Evolutionary conservation across 2,329 filamentous ascomycete species (phyloP).

Genomic region (Penicillium sp.): DNA sequence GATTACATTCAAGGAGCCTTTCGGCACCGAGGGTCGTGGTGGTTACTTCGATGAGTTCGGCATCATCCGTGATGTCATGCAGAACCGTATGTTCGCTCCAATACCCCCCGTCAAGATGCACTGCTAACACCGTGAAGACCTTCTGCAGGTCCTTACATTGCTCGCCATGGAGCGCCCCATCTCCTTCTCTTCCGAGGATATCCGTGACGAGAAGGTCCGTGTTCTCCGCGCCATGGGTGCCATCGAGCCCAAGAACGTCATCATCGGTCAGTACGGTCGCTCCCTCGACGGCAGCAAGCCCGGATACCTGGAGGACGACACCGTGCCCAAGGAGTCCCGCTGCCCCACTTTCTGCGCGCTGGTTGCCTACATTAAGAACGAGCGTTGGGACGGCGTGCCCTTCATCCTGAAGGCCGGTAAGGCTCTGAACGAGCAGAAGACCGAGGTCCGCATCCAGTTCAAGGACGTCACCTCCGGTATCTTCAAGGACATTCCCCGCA

Average conservation of each 20-base stretch:
- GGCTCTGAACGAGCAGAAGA: slow-evolving; percentile 99
- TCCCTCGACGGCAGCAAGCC: slow-evolving; percentile 96
- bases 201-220: slow-evolving; percentile 95
- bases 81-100: slow-evolving; percentile 69
- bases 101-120: not conserved
- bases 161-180: slow-evolving; percentile 98
- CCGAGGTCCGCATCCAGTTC: slow-evolving; percentile 98
- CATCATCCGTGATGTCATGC: slow-evolving; percentile 99
- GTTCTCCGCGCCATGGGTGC: slow-evolving; percentile 90
- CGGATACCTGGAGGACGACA: slow-evolving; percentile 97
- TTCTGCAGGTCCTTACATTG: slow-evolving; percentile 93
- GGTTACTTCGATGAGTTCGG: slow-evolving; percentile 99
- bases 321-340: slow-evolving; percentile 92
- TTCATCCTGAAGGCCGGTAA: slow-evolving; percentile 99
- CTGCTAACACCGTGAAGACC: slow-evolving; percentile 52
- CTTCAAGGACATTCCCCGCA: slow-evolving; percentile 99
- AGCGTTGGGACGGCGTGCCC: slow-evolving; percentile 97
- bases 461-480: slow-evolving; percentile 99
- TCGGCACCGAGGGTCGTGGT: slow-evolving; percentile 95
- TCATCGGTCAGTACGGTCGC: slow-evolving; percentile 97
- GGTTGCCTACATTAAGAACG: slow-evolving; percentile 98
- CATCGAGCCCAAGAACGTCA: slow-evolving; percentile 99
- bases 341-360: slow-evolving; percentile 98
- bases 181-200: slow-evolving; percentile 96
- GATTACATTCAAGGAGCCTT: slow-evolving; percentile 99